Conservation (phyloP, 331 rosid species). For the Quercus tomentella region DNA sequence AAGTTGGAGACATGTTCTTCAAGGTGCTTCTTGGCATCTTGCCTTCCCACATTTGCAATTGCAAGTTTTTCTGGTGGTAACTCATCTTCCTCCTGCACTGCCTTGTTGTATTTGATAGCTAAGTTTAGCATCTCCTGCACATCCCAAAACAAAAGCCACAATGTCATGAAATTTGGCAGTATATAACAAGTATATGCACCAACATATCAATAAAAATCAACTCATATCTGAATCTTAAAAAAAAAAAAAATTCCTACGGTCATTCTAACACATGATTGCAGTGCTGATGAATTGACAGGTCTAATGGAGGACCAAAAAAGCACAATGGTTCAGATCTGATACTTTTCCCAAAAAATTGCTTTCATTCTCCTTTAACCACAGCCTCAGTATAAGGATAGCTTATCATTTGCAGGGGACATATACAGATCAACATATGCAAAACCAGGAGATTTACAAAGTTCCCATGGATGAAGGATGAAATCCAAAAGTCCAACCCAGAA, state of each 20-base stretch:
- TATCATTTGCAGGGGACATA: not conserved
- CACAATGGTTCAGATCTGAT: not conserved
- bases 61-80: conserved; percentile 89
- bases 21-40: conserved; percentile 95
- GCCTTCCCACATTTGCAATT: conserved; percentile 96
- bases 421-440: not conserved
- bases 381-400: not conserved
- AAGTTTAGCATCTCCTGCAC: conserved; percentile 84
- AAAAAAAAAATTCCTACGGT: not conserved
- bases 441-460: not conserved
- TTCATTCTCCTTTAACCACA: not conserved
- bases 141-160: conserved; percentile 2
- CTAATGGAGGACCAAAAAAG: not conserved
- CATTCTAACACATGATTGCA: not conserved
- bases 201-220: not conserved
- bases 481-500: not conserved
- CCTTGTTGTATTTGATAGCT: conserved; percentile 86
- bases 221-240: not conserved
- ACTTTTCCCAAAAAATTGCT: not conserved
- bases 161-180: not conserved
- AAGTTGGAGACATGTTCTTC: conserved; percentile 91
- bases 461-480: not conserved
- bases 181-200: not conserved
- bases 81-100: conserved; percentile 98
- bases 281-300: not conserved